Percentiles rank a stretch among this genome's conserved stretches.
Conservation (phyloP, 1,284 basidiomycete species). For the Exobasidium rhododendri region DNA sequence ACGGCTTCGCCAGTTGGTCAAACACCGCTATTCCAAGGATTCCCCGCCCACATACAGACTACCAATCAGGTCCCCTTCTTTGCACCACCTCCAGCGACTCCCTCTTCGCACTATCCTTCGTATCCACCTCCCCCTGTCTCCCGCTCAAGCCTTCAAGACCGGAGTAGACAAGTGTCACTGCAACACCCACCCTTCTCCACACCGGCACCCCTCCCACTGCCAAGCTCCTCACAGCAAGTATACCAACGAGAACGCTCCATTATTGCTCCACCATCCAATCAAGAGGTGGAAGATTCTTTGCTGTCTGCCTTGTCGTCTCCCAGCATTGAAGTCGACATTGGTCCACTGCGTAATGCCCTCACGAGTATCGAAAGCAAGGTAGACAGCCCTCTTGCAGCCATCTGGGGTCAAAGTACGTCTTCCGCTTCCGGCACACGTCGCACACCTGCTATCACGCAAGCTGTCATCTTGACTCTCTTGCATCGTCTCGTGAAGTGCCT, state of each 20-base stretch:
- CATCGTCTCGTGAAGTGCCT: slow-evolving; percentile 13
- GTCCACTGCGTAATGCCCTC: slow-evolving; percentile 6
- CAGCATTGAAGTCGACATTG: slow-evolving; percentile 7
- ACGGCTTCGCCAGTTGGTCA: not conserved
- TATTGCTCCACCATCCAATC: not conserved
- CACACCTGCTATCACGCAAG: slow-evolving; percentile 7
- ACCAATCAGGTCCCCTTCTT: too few relatives aligned
- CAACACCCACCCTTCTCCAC: not conserved
- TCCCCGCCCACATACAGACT: not conserved
- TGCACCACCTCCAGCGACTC: not conserved
- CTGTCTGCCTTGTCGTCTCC: slow-evolving; percentile 12
- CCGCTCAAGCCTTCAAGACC: not conserved
- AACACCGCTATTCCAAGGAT: not conserved
- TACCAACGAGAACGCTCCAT: not conserved
- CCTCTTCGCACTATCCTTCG: not conserved
- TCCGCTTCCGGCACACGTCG: not conserved
- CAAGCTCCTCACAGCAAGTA: not conserved
- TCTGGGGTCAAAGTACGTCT: not conserved
- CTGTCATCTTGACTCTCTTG: slow-evolving; percentile 14
- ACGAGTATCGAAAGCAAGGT: not conserved
- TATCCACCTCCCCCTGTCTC: not conserved
- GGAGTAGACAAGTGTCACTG: not conserved
- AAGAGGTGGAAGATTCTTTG: slow-evolving; percentile 13
- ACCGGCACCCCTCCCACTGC: not conserved
- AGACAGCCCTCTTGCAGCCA: not conserved